Evolutionary conservation across 352 stramenopile genomes (phyloP).

Genomic region (Globisporangium emineosum): DNA sequence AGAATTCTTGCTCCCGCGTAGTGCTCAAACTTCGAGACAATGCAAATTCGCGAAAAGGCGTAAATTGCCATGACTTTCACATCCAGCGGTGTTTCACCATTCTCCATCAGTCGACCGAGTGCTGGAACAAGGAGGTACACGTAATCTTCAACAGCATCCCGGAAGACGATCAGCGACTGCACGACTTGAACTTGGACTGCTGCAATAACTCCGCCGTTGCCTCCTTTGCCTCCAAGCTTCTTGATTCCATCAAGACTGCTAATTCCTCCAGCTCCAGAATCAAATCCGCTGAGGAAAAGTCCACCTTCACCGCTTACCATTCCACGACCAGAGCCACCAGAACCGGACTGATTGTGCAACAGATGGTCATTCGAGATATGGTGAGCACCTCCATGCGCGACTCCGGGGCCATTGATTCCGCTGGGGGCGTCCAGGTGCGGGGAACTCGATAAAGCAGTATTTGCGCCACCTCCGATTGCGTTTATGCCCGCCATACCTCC

Average conservation of each 20-base stretch:
- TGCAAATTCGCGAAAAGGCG: slow-evolving; percentile 57
- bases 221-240: slow-evolving; percentile 17
- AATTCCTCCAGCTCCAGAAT: slow-evolving; percentile 4
- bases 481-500: slow-evolving; percentile 14
- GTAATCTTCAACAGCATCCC: slow-evolving; percentile 91
- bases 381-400: slow-evolving; percentile 11
- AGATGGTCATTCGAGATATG: slow-evolving; percentile 16
- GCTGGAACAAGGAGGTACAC: slow-evolving; percentile 93
- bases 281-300: slow-evolving; percentile 28
- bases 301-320: slow-evolving; percentile 7
- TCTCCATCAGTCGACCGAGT: slow-evolving; percentile 92
- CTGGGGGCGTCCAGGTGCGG: slow-evolving; percentile 4
- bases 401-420: neutral
- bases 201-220: slow-evolving; percentile 24
- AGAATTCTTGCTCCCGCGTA: slow-evolving; percentile 73
- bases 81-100: slow-evolving; percentile 77
- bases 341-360: neutral
- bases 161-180: slow-evolving; percentile 89
- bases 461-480: neutral
- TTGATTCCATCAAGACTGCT: slow-evolving; percentile 21
- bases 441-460: neutral
- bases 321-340: neutral
- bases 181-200: slow-evolving; percentile 81
- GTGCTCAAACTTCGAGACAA: slow-evolving; percentile 75
- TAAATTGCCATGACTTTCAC: slow-evolving; percentile 78